Percentiles rank a stretch among this genome's conserved stretches.
Evolutionary conservation across 208 protist species (phyloP).

Genomic region (Trypanosoma scelopori): DNA sequence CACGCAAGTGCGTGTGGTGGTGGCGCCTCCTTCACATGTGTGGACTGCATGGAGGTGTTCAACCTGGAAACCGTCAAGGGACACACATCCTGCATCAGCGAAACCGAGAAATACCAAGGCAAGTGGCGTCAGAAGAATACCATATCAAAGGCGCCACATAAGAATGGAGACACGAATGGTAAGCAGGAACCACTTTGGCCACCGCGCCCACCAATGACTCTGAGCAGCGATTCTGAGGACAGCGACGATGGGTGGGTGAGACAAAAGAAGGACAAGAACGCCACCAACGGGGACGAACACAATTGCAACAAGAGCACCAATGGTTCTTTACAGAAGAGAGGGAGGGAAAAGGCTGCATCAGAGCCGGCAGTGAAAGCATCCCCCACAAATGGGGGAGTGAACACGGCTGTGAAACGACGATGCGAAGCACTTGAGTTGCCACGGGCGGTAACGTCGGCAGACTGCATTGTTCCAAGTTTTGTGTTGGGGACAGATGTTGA

Average conservation of each 20-base stretch:
- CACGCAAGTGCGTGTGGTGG: constrained; percentile 64
- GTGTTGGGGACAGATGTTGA: constrained; percentile 53
- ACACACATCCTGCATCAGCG: constrained; percentile 83
- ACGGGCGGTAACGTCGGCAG: constrained; percentile 15
- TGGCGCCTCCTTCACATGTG: constrained; percentile 68
- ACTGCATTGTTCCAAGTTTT: constrained; percentile 57
- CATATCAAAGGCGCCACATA: constrained; percentile 8
- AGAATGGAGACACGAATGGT: constrained; percentile 3
- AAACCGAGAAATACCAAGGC: constrained; percentile 88
- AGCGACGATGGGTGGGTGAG: constrained; percentile 58
- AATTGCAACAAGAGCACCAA: not conserved
- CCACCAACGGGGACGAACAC: constrained; percentile 6
- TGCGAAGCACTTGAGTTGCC: constrained; percentile 9
- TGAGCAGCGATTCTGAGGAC: constrained; percentile 40
- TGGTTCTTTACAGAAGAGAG: not conserved
- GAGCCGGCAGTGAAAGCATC: not conserved
- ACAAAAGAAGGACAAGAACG: constrained; percentile 14
- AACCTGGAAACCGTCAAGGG: constrained; percentile 64
- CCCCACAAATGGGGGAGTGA: not conserved
- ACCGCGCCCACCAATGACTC: constrained; percentile 46
- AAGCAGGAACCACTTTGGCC: constrained; percentile 16
- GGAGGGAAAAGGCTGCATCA: not conserved
- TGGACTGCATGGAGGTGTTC: constrained; percentile 90
- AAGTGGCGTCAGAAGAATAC: constrained; percentile 59
- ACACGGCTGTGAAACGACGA: not conserved